Conservation (phyloP, 164 flowering plant species). For the Protea cynaroides region DNA sequence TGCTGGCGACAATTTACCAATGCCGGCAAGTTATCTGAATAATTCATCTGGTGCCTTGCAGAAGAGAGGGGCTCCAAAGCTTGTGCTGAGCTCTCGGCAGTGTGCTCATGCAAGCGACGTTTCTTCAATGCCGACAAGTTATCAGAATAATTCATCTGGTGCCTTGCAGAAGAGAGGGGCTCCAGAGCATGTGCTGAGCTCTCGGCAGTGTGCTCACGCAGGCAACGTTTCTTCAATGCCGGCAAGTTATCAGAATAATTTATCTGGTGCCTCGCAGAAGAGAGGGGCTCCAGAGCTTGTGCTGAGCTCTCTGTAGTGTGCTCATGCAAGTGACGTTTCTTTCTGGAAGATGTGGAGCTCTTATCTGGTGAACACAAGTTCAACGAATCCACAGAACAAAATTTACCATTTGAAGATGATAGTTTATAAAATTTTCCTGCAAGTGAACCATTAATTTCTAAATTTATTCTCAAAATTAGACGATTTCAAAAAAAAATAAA, state of each 20-base stretch:
- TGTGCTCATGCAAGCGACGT: no score
- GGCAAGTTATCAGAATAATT: no score
- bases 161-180: no score
- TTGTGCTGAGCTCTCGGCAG: neutral
- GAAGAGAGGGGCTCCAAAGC: slow-evolving; percentile 2
- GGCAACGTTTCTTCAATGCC: no score
- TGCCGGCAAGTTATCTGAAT: neutral
- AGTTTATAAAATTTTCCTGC: neutral
- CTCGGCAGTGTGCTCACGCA: no score
- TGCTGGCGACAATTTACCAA: slow-evolving; percentile 5
- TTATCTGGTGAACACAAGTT: neutral
- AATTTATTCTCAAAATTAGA: no score
- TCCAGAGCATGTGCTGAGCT: no score
- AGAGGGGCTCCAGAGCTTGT: neutral
- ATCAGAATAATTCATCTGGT: neutral
- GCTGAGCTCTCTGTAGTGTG: neutral
- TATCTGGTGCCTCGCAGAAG: neutral
- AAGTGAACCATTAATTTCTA: neutral
- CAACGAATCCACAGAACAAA: no score
- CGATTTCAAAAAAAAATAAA: no score
- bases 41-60: no score
- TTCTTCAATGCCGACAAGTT: neutral
- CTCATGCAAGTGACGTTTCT: no score
- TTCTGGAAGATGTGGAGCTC: neutral
- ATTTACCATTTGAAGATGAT: neutral